Percentiles rank a stretch among this genome's conserved stretches.
Evolutionary conservation across 2,329 filamentous ascomycete species (phyloP).

Genomic region (Talaromyces rugulosus): DNA sequence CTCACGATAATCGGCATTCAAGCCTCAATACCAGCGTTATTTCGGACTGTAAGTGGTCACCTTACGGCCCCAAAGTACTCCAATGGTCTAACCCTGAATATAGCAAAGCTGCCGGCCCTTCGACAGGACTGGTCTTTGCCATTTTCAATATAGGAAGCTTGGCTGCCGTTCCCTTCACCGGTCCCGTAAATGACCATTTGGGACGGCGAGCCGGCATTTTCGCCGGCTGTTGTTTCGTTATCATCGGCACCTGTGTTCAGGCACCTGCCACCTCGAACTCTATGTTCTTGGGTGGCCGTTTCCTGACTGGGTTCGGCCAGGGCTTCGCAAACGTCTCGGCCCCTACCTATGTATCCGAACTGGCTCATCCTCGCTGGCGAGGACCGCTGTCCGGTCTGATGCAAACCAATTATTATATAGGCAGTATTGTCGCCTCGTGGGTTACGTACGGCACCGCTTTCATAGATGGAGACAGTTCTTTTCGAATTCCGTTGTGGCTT

Average conservation of each 20-base stretch:
- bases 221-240: constrained; percentile 5
- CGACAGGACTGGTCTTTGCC: constrained; percentile 12
- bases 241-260: constrained; percentile 12
- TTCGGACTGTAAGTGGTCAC: constrained; percentile 7
- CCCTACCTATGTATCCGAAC: constrained; percentile 7
- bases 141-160: constrained; percentile 12
- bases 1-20: not conserved
- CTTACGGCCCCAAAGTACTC: not conserved
- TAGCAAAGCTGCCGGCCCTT: constrained; percentile 7
- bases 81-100: not conserved
- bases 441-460: constrained; percentile 10
- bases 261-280: constrained; percentile 6
- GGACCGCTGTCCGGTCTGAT: constrained; percentile 10
- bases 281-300: constrained; percentile 11
- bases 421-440: constrained; percentile 12
- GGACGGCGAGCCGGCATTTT: constrained; percentile 11
- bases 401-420: constrained; percentile 10
- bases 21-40: constrained; percentile 12
- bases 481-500: constrained; percentile 12
- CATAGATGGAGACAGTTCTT: constrained; percentile 9
- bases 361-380: constrained; percentile 12
- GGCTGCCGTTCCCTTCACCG: constrained; percentile 5
- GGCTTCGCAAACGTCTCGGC: constrained; percentile 11
- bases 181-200: constrained; percentile 6
- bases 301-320: constrained; percentile 9